Evolutionary conservation across 1,284 basidiomycete species (phyloP), one percentile per base, ranked within the genome.

Genomic region (Limonomyces culmigenus): DNA sequence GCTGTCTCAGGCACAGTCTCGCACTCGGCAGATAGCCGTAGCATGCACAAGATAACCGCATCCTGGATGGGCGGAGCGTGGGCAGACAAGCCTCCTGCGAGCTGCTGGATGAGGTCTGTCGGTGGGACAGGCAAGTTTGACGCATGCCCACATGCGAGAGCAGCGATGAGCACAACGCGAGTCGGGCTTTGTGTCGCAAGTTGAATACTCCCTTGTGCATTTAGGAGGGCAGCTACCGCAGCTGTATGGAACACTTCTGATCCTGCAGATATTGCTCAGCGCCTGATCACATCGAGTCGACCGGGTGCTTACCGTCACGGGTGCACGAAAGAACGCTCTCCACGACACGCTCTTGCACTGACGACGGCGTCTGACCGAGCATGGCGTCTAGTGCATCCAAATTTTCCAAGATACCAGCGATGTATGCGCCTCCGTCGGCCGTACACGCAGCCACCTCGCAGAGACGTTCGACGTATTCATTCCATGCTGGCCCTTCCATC

Each of bases 11-110:
- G 65, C 4, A 75, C 46, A 14, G 63, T 58, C 11, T 70, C 63
- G 45, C 70, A 75, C 14, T 73, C 65, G 5, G 64, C 67, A 32
- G 63, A 58, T 32, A 81, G 46, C 36, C 76, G 63, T 29, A 80
- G 51, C 72, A 84, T 77, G 3, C 72, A 62, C 23, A 84, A 49
- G 19, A 85, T 50, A 41, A 68, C 70, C 4, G 69, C 70, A 39
- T 85, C 80, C 47, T 79, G 75, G 8, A 84, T 65, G 16, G 70
- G 59, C 21, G 64, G 80, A 84, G 42, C 47, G 45, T 64, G 70
- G 4, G 46, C 48, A 19, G 49, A 43, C 13, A 83, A 43, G 35
- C 64, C 58, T 5, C 42, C 42, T 19, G 65, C 56, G 34, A 81
- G 47, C 4, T 65, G 70, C n/a, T 53, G 51, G 29, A 80, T 51